Evolutionary conservation across 805 yeast species (phyloP), one percentile per base, ranked within the genome.

Genomic region (Yamadazyma ubonensis): DNA sequence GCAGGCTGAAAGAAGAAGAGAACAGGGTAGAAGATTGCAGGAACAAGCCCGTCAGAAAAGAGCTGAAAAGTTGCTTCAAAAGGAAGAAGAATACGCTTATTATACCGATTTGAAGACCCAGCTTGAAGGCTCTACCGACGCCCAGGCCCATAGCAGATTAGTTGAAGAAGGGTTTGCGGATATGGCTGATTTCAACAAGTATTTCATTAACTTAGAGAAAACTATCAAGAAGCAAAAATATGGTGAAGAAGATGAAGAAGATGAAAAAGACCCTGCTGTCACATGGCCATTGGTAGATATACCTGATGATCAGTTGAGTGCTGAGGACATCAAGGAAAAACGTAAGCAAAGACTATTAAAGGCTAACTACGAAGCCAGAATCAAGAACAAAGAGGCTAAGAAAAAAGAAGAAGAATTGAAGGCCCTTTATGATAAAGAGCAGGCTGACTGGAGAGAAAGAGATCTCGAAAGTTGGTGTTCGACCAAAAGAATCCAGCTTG

Each of bases 11-110:
- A 81, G 83, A 55, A 75, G 96, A 44, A 75, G 77, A 51, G 96
- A 89, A 55, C 85, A 84, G 46, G 97, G 97, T 6, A 77, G 83
- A 47, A 73, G 95, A 48, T 70, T 95, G 45, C 98, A 93, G 63
- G 95, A 87, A 53, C 96, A 89, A 61, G 97, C 97, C 0, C 89
- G 83, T 51, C 83, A 81, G 53, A 83, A 81, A 49, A 70, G 99
- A 41, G 59, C 80, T 7, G 96, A 91, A 56, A 89, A 86, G 53
- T 63, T 87, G 33, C 70, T 78, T 11, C 88, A 88, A 57, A 84
- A 86, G 49, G 89, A 89, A 50, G 80, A 84, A 49, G 96, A 91
- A 53, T 77, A 70, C 47, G 81, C 74, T 33, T 88, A 90, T 58
- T 88, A 82, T 53, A 65, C 77, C 1, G 71, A 72, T 18, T 62